These are phyloP conservation scores for Xylaria sp. DNA, from an alignment of 2,329 filamentous ascomycete genomes.

Conservation along the genomic window DNA sequence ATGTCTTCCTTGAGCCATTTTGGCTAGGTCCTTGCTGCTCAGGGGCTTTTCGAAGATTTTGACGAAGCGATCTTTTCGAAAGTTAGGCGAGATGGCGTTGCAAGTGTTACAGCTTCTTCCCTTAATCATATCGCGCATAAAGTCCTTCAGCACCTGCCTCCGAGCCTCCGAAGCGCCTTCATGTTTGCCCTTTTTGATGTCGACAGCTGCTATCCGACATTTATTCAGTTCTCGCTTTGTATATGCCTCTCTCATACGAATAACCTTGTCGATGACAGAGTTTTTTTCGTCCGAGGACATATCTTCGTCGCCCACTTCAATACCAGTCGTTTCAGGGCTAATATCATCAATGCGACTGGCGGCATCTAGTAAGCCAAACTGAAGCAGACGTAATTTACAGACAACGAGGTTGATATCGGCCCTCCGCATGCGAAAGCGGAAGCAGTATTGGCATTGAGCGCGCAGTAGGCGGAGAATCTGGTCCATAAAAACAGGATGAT, in stretches of 20 bases:
- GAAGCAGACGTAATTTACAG: slow-evolving; percentile 86
- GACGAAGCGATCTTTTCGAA: slow-evolving; percentile 88
- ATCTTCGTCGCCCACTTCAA: slow-evolving; percentile 61
- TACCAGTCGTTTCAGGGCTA: slow-evolving; percentile 46
- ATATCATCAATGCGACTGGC: slow-evolving; percentile 59
- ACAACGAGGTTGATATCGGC: slow-evolving; percentile 80
- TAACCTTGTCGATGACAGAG: slow-evolving; percentile 61
- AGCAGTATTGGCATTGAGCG: slow-evolving; percentile 91
- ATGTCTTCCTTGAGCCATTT: slow-evolving; percentile 77
- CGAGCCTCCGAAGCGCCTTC: slow-evolving; percentile 84
- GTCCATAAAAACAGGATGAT: slow-evolving; percentile 97
- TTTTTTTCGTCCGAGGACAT: slow-evolving; percentile 67
- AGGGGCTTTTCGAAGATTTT: slow-evolving; percentile 93
- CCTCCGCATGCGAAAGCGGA: slow-evolving; percentile 82
- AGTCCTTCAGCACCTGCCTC: slow-evolving; percentile 80
- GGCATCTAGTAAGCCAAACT: slow-evolving; percentile 78
- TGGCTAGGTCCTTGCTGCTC: slow-evolving; percentile 76
- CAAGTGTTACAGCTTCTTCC: slow-evolving; percentile 75
- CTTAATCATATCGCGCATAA: slow-evolving; percentile 77
- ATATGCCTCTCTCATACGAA: slow-evolving; percentile 69
- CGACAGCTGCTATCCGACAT: slow-evolving; percentile 61
- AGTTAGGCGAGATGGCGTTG: slow-evolving; percentile 78
- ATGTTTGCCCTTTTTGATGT: slow-evolving; percentile 74
- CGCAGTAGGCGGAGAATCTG: slow-evolving; percentile 86
- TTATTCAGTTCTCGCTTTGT: slow-evolving; percentile 77